Base-by-base conservation (phyloP, 2,329 filamentous ascomycete genomes). In the Dothistroma septosporum region DNA sequence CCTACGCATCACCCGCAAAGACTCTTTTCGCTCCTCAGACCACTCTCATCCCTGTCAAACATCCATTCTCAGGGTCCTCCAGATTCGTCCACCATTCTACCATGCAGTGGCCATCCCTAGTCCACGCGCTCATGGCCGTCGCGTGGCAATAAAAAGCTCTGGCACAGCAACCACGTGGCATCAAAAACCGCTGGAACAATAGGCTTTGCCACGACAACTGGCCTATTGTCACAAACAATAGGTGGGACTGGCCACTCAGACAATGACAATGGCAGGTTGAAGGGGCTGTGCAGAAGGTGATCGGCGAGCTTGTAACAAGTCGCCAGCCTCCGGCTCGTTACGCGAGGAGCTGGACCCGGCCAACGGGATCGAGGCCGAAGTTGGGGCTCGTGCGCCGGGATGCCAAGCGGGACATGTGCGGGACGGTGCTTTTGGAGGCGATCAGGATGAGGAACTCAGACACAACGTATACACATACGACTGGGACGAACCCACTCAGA, bases 381-480 rank as follows among this genome's bases (percentile, higher is more conserved):
- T 10, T 4, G 47, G 22, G 5, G 19, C 11, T 28, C 47, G 12
- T 9, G 21, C 7, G 47, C 19, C 14, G 14, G 21, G 16, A 50
- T 50, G 47, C 47, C 47, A 50, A 50, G 47, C 47, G 28, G 47
- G 47, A 50, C 47, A 50, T 50, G 28, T 50, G 47, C 12, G 16
- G 10, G 16, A 7, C n/a, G 41, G 4, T 16, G 14, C 8, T n/a
- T 14, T n/a, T 44, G 9, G 14, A 44, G 41, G 41, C 8, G 41
- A 1, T 4, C 16, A 4, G 14, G 41, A 19, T n/a, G 41, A 44
- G 14, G 41, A 5, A 14, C 8, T 3, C n/a, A 44, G 8, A n/a
- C 16, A 44, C 4, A 14, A n/a, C 16, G 19, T 44, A 6, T n/a
- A 4, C 16, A n/a, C n/a, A 44, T 5, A 44, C n/a, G 19, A 8